Evolutionary conservation across 2,329 filamentous ascomycete genomes (phyloP).

Genomic region (Clarireedia paspali): DNA sequence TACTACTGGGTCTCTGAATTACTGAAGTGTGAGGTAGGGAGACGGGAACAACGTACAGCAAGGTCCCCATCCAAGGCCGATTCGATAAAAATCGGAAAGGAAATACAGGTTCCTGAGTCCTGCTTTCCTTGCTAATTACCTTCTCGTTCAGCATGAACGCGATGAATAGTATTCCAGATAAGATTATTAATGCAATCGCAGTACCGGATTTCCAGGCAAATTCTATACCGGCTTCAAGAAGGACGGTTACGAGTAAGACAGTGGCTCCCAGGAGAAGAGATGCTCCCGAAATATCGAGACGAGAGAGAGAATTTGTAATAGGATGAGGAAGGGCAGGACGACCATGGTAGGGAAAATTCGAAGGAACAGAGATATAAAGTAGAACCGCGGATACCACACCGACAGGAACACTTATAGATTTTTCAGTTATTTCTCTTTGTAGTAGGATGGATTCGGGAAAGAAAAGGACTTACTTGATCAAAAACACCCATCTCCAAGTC

Average conservation of each 20-base stretch:
- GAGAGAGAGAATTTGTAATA: neutral
- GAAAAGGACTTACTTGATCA: neutral
- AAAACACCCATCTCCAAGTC: constrained; percentile 1
- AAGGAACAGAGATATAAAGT: neutral
- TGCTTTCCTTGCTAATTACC: neutral
- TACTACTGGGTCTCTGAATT: neutral
- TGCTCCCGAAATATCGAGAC: neutral
- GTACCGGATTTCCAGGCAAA: neutral
- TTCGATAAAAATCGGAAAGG: neutral
- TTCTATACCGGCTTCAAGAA: neutral
- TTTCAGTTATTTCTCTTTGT: neutral
- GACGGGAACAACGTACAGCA: neutral
- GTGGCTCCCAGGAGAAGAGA: neutral
- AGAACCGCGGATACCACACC: neutral
- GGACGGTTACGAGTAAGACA: neutral
- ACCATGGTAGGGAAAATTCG: neutral
- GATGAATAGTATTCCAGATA: neutral
- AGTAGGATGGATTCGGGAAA: too few species aligned
- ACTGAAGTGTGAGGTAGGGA: neutral
- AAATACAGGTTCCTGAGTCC: neutral
- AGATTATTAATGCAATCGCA: neutral
- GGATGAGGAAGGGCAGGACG: neutral
- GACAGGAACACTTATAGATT: neutral
- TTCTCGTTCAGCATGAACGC: neutral
- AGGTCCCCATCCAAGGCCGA: neutral